Conservation (phyloP, 2,329 filamentous ascomycete genomes). For the Alternaria postmessia region DNA sequence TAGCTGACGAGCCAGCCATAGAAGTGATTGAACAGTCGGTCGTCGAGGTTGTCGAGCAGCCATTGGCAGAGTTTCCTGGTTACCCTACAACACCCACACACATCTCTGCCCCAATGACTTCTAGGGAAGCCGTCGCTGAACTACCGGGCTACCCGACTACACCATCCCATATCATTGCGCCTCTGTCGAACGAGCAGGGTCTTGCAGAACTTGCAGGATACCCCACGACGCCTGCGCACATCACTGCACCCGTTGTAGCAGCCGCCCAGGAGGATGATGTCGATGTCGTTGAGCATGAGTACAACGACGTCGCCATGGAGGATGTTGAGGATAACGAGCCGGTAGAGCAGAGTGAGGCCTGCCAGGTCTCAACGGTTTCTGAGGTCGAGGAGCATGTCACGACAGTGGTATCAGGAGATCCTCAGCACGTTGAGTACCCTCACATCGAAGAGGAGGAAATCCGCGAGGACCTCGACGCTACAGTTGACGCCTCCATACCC, state of each 20-base stretch:
- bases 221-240: conserved; percentile 38
- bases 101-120: conserved; percentile 27
- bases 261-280: not conserved
- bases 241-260: conserved; percentile 16
- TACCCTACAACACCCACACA: conserved; percentile 24
- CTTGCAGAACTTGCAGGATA: conserved; percentile 31
- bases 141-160: conserved; percentile 35
- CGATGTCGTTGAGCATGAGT: conserved; percentile 1
- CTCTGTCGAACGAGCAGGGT: conserved; percentile 25
- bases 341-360: conserved; percentile 2
- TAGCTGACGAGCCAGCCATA: not conserved
- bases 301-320: conserved; percentile 7
- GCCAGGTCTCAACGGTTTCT: not conserved
- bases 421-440: not conserved
- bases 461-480: not conserved
- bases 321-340: conserved; percentile 5
- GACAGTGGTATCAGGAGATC: not conserved
- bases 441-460: not conserved
- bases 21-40: not conserved
- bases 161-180: conserved; percentile 30
- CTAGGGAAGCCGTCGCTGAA: conserved; percentile 26
- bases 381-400: not conserved
- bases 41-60: conserved; percentile 21
- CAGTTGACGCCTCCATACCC: conserved; percentile 1
- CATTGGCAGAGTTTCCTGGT: conserved; percentile 28